phyloP scores from a whole-genome alignment of 2,329 filamentous ascomycete genomes.

The Pseudonectria buxi region DNA sequence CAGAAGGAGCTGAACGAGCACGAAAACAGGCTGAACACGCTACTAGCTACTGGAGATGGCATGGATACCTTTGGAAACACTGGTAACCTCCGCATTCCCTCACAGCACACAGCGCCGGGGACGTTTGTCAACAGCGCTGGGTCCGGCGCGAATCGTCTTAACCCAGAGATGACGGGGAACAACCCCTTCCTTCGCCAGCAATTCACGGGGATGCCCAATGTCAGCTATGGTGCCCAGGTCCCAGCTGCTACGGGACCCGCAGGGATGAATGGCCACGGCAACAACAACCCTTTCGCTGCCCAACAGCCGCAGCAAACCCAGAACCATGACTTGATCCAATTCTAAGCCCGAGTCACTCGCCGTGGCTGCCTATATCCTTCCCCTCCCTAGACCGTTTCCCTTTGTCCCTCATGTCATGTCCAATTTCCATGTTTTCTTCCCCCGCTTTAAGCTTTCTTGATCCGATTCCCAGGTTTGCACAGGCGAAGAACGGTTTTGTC shows the following conservation, averaged over 20 bases:
- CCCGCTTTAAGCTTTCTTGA: constrained; percentile 12
- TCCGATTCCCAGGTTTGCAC: constrained; percentile 19
- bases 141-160: constrained; percentile 65
- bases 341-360: constrained; percentile 32
- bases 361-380: neutral
- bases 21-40: constrained; percentile 72
- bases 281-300: constrained; percentile 53
- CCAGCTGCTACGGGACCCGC: constrained; percentile 52
- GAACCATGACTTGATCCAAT: constrained; percentile 57
- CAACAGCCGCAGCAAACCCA: constrained; percentile 42
- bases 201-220: constrained; percentile 68
- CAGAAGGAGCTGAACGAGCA: constrained; percentile 55
- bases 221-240: constrained; percentile 46
- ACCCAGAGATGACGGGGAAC: constrained; percentile 65
- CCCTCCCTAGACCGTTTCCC: constrained; percentile 1
- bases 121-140: constrained; percentile 96
- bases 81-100: constrained; percentile 89
- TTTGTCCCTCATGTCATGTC: constrained; percentile 6
- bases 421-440: constrained; percentile 12
- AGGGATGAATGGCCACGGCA: constrained; percentile 45
- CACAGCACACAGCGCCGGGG: constrained; percentile 92
- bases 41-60: constrained; percentile 81
- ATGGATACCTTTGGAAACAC: constrained; percentile 97
- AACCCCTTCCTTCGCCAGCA: constrained; percentile 87
- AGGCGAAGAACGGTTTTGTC: constrained; percentile 24